Conservation (phyloP, 176 grass and related monocot genomes). For the Bromus sterilis region DNA sequence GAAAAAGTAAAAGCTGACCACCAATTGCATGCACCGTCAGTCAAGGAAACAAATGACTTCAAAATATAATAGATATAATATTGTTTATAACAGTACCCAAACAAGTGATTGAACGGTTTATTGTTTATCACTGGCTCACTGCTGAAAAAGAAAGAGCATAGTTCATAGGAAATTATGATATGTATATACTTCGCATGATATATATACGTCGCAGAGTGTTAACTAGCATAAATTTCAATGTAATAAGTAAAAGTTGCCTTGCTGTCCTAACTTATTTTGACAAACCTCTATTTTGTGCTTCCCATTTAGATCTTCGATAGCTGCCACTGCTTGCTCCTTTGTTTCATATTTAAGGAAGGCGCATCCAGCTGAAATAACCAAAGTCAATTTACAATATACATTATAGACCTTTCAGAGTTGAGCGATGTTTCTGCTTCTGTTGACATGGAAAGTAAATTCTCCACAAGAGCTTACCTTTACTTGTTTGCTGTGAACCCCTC, state of each 20-base stretch:
- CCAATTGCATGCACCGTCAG: neutral
- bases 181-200: neutral
- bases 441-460: slow-evolving; percentile 17
- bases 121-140: neutral
- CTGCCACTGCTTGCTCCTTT: slow-evolving; percentile 91
- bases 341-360: slow-evolving; percentile 96
- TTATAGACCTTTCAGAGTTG: neutral
- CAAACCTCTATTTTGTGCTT: slow-evolving; percentile 56
- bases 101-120: neutral
- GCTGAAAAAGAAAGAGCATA: neutral
- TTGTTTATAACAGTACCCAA: neutral
- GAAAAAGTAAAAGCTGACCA: neutral
- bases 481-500: slow-evolving; percentile 90
- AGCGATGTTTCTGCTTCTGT: neutral
- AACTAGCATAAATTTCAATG: neutral
- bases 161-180: neutral
- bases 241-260: neutral
- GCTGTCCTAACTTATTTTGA: neutral
- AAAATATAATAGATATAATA: neutral
- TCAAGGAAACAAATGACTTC: neutral
- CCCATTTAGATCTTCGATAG: slow-evolving; percentile 71
- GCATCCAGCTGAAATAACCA: slow-evolving; percentile 60
- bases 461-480: slow-evolving; percentile 58
- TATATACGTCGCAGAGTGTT: neutral
- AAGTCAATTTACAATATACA: slow-evolving; percentile 16